Percentiles rank a stretch among this genome's conserved stretches.
Conservation (phyloP, 2,329 filamentous ascomycete genomes). For the Verruconis gallopava region DNA sequence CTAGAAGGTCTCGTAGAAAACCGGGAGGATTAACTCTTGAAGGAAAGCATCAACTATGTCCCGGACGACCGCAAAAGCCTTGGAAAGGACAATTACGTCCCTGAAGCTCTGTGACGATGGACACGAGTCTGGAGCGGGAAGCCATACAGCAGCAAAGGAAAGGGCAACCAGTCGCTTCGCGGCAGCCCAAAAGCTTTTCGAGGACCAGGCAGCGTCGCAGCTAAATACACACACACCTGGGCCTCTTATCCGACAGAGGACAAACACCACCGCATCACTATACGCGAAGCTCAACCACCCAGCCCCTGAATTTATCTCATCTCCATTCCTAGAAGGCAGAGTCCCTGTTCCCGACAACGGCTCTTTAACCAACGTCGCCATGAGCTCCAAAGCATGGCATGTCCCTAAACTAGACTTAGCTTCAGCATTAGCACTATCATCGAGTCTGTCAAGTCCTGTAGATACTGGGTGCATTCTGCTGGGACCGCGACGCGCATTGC, state of each 20-base stretch:
- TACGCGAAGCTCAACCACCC: constrained; percentile 3
- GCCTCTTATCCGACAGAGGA: background rate
- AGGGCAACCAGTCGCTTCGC: constrained; percentile 3
- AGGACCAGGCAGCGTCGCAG: background rate
- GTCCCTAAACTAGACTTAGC: background rate
- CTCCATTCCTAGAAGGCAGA: background rate
- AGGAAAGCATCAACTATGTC: background rate
- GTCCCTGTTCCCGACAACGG: background rate
- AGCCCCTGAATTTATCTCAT: background rate
- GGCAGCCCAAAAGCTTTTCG: constrained; percentile 3
- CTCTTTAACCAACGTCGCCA: background rate
- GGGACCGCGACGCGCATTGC: background rate
- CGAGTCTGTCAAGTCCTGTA: background rate
- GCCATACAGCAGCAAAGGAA: background rate
- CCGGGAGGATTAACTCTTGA: background rate
- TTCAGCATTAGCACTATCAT: background rate
- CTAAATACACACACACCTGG: constrained; percentile 1
- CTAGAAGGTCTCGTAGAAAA: background rate
- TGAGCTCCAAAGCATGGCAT: background rate
- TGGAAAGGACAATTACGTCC: background rate
- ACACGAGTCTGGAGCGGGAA: too few relatives aligned
- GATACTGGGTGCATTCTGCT: background rate
- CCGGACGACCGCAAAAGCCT: background rate
- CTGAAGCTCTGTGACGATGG: background rate
- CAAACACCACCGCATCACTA: constrained; percentile 6